Evolutionary conservation across 192 early-diverging fungal species (phyloP).

Genomic region (Chytriomyces confervae): DNA sequence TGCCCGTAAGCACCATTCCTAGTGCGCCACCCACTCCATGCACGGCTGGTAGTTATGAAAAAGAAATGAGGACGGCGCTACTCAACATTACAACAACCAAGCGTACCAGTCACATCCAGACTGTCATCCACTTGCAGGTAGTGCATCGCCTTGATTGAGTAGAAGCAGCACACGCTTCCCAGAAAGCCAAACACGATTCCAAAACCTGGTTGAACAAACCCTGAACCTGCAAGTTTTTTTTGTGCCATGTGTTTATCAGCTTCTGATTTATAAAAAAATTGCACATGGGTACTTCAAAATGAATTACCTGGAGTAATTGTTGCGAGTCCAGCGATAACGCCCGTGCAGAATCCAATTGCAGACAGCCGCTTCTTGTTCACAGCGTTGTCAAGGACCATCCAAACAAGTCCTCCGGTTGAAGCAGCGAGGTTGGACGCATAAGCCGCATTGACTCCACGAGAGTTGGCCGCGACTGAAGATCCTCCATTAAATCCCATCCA

Average conservation of each 20-base stretch:
- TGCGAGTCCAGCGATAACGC: slow-evolving; percentile 82
- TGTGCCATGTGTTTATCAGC: slow-evolving; percentile 65
- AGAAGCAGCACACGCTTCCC: slow-evolving; percentile 37
- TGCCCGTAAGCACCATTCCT: slow-evolving; percentile 87
- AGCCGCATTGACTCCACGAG: slow-evolving; percentile 72
- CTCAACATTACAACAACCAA: neutral
- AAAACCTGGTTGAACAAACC: slow-evolving; percentile 75
- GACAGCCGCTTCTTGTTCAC: slow-evolving; percentile 72
- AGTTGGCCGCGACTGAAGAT: slow-evolving; percentile 70
- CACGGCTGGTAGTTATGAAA: slow-evolving; percentile 69
- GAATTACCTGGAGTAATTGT: slow-evolving; percentile 74
- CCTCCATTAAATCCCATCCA: slow-evolving; percentile 89
- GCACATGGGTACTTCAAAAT: slow-evolving; percentile 60
- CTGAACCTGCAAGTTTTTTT: slow-evolving; percentile 63
- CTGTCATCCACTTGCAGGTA: slow-evolving; percentile 74
- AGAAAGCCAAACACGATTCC: slow-evolving; percentile 78
- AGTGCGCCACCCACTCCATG: slow-evolving; percentile 72
- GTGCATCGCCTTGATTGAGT: slow-evolving; percentile 57
- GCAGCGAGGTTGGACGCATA: slow-evolving; percentile 74
- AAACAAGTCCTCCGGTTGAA: slow-evolving; percentile 68
- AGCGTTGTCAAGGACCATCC: slow-evolving; percentile 69
- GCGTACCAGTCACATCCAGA: slow-evolving; percentile 2
- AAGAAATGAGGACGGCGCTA: slow-evolving; percentile 27
- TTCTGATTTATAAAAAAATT: slow-evolving; percentile 71
- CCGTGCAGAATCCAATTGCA: slow-evolving; percentile 82